Conservation (phyloP, 768 basidiomycete species). For the Mycena galopus region DNA sequence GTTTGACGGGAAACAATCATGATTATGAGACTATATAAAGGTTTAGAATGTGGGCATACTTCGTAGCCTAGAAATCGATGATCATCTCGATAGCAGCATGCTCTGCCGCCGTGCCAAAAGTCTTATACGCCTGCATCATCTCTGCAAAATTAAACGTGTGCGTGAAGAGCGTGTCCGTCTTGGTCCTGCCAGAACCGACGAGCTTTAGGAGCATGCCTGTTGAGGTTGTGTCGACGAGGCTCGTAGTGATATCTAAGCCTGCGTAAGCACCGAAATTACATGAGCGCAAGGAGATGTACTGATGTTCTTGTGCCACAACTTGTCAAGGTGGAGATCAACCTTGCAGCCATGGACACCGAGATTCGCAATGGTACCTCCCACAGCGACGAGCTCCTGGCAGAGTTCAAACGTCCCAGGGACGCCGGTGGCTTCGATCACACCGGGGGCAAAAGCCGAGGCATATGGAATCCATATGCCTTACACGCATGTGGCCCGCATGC, state of each 20-base stretch:
- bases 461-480: too few species aligned
- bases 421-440: conserved; percentile 36
- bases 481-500: too few species aligned
- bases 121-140: conserved; percentile 36
- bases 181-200: conserved; percentile 37
- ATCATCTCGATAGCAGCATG: conserved; percentile 42
- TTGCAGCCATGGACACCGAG: conserved; percentile 42
- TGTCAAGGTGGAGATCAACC: conserved; percentile 40
- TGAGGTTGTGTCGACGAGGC: conserved; percentile 38
- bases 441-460: too few species aligned
- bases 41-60: too few species aligned
- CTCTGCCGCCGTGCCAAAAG: conserved; percentile 37
- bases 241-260: conserved; percentile 39
- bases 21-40: too few species aligned
- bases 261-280: not conserved
- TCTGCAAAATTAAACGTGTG: conserved; percentile 39
- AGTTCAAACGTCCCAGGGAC: conserved; percentile 41
- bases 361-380: conserved; percentile 44
- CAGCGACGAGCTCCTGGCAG: conserved; percentile 41
- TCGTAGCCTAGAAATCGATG: conserved; percentile 36
- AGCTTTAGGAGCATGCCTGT: conserved; percentile 39
- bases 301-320: conserved; percentile 40
- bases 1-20: too few species aligned
- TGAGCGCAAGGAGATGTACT: not conserved
- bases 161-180: conserved; percentile 33